Conservation (phyloP, 108 stramenopile species). For the Mediolabrus comicus region DNA sequence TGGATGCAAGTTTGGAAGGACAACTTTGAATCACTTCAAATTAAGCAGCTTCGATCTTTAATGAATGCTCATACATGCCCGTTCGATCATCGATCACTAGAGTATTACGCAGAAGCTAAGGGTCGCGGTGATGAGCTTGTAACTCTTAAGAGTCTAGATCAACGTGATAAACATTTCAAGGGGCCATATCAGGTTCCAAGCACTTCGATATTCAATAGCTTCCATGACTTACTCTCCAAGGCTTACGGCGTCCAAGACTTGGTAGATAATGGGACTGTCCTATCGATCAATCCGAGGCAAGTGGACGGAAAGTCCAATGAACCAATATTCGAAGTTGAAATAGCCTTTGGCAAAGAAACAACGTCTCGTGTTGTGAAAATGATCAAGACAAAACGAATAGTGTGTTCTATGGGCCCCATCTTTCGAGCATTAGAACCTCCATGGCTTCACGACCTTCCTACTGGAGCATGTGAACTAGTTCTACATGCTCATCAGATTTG, state of each 20-base stretch:
- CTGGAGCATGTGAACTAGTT: background rate
- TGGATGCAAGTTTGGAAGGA: slow-evolving; percentile 30
- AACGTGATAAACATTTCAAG: slow-evolving; percentile 22
- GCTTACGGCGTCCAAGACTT: slow-evolving; percentile 27
- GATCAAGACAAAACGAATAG: slow-evolving; percentile 13
- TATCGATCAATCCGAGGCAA: background rate
- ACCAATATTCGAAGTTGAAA: slow-evolving; percentile 7
- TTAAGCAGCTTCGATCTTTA: slow-evolving; percentile 18
- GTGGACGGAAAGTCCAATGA: background rate
- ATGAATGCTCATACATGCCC: slow-evolving; percentile 40
- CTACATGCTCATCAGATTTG: slow-evolving; percentile 2
- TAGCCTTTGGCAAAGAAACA: background rate
- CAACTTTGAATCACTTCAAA: slow-evolving; percentile 13
- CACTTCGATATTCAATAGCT: slow-evolving; percentile 19
- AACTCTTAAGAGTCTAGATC: background rate
- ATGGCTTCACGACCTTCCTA: background rate
- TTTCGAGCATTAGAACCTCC: slow-evolving; percentile 7
- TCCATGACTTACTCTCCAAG: slow-evolving; percentile 11
- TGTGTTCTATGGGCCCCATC: slow-evolving; percentile 33
- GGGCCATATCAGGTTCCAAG: slow-evolving; percentile 33
- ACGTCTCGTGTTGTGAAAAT: background rate
- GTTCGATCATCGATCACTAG: slow-evolving; percentile 32
- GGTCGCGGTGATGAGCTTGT: slow-evolving; percentile 19
- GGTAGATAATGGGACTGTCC: slow-evolving; percentile 1
- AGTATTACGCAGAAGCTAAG: slow-evolving; percentile 22